Percentiles rank a stretch among this genome's conserved stretches.
These are phyloP conservation scores for Arabis hirsuta DNA, from an alignment of 345 rosid species.

Conservation along the genomic window DNA sequence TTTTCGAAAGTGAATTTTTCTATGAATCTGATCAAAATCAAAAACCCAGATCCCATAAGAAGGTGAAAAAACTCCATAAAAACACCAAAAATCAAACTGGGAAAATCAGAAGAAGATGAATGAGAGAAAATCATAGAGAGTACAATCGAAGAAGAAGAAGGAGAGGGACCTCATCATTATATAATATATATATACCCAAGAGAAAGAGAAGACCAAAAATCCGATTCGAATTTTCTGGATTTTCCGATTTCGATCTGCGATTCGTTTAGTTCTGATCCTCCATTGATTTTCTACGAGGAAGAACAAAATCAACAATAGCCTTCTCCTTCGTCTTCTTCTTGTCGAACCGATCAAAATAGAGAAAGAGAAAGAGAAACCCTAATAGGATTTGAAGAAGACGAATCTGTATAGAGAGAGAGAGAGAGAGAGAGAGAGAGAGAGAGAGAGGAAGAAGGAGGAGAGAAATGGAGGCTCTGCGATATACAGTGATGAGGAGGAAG, in stretches of 20 bases:
- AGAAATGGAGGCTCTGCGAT: no score
- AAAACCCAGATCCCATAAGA: neutral
- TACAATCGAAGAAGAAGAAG: constrained; percentile 29
- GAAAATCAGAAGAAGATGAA: neutral
- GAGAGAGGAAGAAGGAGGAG: no score
- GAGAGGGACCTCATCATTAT: constrained; percentile 45
- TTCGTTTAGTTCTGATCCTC: constrained; percentile 29
- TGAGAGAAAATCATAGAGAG: neutral
- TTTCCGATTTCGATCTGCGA: constrained; percentile 18
- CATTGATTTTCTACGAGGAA: neutral
- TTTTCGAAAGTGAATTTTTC: neutral
- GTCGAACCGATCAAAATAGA: constrained; percentile 1
- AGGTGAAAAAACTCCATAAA: neutral
- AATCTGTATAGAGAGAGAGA: constrained; percentile 1
- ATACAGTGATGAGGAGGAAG: no score
- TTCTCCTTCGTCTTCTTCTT: neutral
- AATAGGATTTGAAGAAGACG: neutral
- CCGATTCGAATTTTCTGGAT: neutral
- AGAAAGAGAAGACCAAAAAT: neutral
- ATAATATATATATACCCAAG: constrained; percentile 25
- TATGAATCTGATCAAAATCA: neutral
- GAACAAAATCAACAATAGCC: neutral
- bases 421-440: neutral
- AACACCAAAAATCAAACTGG: neutral
- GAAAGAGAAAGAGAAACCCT: neutral